Base-by-base conservation (phyloP, 176 grass and related monocot species). In the Dendrocalamus sinicus region DNA sequence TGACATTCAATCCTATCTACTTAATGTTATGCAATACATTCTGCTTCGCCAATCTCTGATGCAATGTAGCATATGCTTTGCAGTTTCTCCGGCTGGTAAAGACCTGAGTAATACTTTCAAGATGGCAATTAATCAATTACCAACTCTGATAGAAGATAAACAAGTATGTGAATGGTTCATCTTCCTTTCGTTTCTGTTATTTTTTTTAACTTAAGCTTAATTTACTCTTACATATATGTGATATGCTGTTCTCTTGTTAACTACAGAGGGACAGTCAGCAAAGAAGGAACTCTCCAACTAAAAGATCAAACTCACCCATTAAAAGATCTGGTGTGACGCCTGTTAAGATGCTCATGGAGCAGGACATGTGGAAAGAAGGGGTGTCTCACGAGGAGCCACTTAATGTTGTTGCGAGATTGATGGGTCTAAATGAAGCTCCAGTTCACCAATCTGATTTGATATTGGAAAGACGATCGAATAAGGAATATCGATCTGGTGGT, bases 341-440 rank as follows among this genome's bases (percentile, higher is more conserved):
- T n/a, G 88, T 94, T 69, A 99, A 92, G 83, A 90, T 89, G 91
- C 91, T 94, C 45, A 94, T 99, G 67, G 92, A 92, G 82, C 86
- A 91, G 86, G 96, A 96, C 78, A 99, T 99, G 93, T 91, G 88
- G 92, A 90, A 82, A 90, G 88, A 94, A 88, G 87, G 82, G 57
- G 19, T 62, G 15, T 83, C 81, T 16, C 90, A 92, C 17, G 88
- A 91, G 13, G 90, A 92, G 69, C 85, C 93, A 8, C 76, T 90
- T 65, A 96, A 90, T 91, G 93, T 92, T 65, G 84, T 99, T 48
- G 96, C 96, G 35, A 91, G 82, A 88, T 74, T 99, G 78, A 99
- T 99, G 96, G 96, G 96, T 35, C 92, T 99, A 12, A 88, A 92
- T 80, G 82, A 89, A 24, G 58, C 86, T 47, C 90, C 93, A 4